These are phyloP conservation scores for Excoecaria agallocha DNA, from an alignment of 345 rosid species.

Conservation along the genomic window DNA sequence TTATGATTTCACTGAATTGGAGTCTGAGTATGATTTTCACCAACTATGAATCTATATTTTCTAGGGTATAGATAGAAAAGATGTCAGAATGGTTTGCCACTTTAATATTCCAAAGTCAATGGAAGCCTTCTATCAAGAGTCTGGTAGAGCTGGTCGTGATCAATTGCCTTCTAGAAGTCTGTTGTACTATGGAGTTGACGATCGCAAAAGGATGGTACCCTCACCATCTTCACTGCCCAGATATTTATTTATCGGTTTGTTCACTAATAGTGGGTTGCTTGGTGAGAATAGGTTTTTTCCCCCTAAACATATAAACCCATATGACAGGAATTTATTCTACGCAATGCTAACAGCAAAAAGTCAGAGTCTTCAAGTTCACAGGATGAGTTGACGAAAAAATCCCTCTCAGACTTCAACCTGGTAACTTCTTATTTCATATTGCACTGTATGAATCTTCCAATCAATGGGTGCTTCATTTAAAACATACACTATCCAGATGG, in stretches of 20 bases:
- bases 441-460: slow-evolving; percentile 6
- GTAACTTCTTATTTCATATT: slow-evolving; percentile 32
- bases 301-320: slow-evolving; percentile 22
- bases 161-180: slow-evolving; percentile 78
- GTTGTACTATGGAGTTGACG: slow-evolving; percentile 90
- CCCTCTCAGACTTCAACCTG: slow-evolving; percentile 66
- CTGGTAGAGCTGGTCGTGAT: slow-evolving; percentile 99
- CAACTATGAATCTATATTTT: slow-evolving; percentile 22
- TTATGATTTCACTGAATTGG: slow-evolving; percentile 10
- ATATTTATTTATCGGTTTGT: slow-evolving; percentile 3
- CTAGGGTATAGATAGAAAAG: slow-evolving; percentile 94
- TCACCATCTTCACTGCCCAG: slow-evolving; percentile 5
- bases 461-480: slow-evolving; percentile 17
- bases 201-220: slow-evolving; percentile 78
- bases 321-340: slow-evolving; percentile 75
- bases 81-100: slow-evolving; percentile 92
- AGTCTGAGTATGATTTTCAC: slow-evolving; percentile 8
- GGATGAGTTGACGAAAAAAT: slow-evolving; percentile 45
- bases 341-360: slow-evolving; percentile 62
- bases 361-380: slow-evolving; percentile 48
- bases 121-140: slow-evolving; percentile 98
- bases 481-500: slow-evolving; percentile 49
- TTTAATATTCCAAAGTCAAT: slow-evolving; percentile 90
- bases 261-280: background rate
- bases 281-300: slow-evolving; percentile 10